These are phyloP conservation scores for Domatiomyces catenatus DNA, from an alignment of 2,329 filamentous ascomycete species.

Conservation along the genomic window DNA sequence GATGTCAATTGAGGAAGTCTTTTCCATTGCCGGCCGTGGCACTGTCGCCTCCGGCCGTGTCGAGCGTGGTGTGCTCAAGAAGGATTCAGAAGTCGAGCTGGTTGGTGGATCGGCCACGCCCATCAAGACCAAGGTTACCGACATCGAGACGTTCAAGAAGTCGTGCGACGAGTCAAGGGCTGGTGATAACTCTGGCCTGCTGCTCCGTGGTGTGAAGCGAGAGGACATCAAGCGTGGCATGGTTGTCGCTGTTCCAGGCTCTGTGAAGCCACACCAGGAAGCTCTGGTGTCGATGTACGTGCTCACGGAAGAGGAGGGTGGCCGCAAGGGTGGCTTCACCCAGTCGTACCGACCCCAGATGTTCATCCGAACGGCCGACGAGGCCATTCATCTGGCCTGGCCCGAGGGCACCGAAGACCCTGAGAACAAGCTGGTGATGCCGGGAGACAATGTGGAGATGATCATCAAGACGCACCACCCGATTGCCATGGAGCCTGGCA, in stretches of 20 bases:
- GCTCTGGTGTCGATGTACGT: slow-evolving; percentile 96
- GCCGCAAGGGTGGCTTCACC: slow-evolving; percentile 87
- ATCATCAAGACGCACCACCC: slow-evolving; percentile 70
- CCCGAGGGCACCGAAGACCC: slow-evolving; percentile 63
- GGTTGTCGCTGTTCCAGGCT: slow-evolving; percentile 74
- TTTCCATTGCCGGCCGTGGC: slow-evolving; percentile 82
- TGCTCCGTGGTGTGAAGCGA: slow-evolving; percentile 88
- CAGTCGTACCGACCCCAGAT: slow-evolving; percentile 96
- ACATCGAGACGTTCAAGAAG: slow-evolving; percentile 99
- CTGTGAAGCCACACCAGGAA: slow-evolving; percentile 72
- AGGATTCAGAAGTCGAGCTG: slow-evolving; percentile 85
- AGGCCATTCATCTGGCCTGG: slow-evolving; percentile 64
- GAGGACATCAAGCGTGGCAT: slow-evolving; percentile 92
- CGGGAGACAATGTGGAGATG: slow-evolving; percentile 98
- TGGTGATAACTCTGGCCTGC: slow-evolving; percentile 93
- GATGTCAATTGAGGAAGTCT: slow-evolving; percentile 92
- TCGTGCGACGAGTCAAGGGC: slow-evolving; percentile 91
- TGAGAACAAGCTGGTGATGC: slow-evolving; percentile 74
- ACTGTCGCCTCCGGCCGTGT: slow-evolving; percentile 95
- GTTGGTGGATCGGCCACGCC: slow-evolving; percentile 67
- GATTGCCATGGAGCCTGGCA: slow-evolving; percentile 74
- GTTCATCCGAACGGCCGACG: slow-evolving; percentile 80
- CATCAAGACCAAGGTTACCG: slow-evolving; percentile 98
- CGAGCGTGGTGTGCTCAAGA: slow-evolving; percentile 87
- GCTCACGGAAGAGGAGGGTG: slow-evolving; percentile 93